These are phyloP conservation scores for Mycosphaerella arachidis DNA, from an alignment of 2,329 filamentous ascomycete genomes.

Conservation along the genomic window DNA sequence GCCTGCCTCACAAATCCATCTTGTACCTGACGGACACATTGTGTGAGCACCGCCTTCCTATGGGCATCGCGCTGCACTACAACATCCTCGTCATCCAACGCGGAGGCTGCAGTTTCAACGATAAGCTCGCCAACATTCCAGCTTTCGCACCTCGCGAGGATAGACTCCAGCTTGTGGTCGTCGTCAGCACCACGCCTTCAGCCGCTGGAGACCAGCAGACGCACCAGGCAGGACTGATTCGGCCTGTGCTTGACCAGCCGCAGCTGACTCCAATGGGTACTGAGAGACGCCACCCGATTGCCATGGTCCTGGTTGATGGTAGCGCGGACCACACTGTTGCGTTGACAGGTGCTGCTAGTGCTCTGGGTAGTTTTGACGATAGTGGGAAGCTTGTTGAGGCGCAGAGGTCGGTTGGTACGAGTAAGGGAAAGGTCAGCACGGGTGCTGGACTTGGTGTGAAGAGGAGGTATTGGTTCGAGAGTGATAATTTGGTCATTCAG, in stretches of 20 bases:
- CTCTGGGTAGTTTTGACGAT: constrained; percentile 20
- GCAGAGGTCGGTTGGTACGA: constrained; percentile 8
- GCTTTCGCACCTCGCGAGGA: constrained; percentile 54
- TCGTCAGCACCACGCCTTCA: constrained; percentile 61
- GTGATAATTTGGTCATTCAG: constrained; percentile 63
- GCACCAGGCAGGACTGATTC: constrained; percentile 40
- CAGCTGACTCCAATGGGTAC: constrained; percentile 70
- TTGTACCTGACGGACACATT: constrained; percentile 67
- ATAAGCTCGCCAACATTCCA: constrained; percentile 83
- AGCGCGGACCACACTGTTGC: constrained; percentile 54
- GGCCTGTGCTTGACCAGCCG: constrained; percentile 69
- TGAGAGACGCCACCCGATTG: constrained; percentile 65
- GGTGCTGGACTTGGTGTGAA: constrained; percentile 64
- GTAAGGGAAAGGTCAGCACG: constrained; percentile 16
- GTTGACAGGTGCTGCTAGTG: constrained; percentile 53
- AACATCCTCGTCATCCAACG: constrained; percentile 78
- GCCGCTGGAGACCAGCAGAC: neutral
- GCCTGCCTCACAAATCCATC: constrained; percentile 41
- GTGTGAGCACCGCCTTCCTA: constrained; percentile 55
- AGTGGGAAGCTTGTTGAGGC: constrained; percentile 12
- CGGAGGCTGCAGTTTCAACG: constrained; percentile 76
- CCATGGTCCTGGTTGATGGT: constrained; percentile 78
- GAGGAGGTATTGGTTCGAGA: constrained; percentile 74
- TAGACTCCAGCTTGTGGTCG: constrained; percentile 70
- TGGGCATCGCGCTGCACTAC: constrained; percentile 51